Evolutionary conservation across 805 yeast genomes (phyloP).

Genomic region (Dipodascopsis uninucleata): DNA sequence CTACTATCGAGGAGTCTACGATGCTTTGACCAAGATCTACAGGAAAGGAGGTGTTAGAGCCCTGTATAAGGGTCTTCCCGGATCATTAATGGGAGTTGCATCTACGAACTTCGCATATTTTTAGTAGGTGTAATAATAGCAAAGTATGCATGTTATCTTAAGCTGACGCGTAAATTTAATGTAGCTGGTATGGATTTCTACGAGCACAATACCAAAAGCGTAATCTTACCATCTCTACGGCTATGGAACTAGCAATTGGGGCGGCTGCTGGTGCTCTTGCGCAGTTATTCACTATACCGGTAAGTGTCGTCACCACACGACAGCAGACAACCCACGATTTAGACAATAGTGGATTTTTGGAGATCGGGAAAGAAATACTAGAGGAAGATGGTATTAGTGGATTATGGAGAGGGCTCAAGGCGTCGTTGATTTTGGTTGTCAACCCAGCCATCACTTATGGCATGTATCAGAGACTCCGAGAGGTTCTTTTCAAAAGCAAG

Average conservation of each 20-base stretch:
- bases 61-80: slow-evolving; percentile 66
- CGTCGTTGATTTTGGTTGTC: slow-evolving; percentile 68
- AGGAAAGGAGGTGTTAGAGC: slow-evolving; percentile 58
- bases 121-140: slow-evolving; percentile 38
- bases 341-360: slow-evolving; percentile 34
- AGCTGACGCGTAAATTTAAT: not conserved
- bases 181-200: slow-evolving; percentile 68
- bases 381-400: slow-evolving; percentile 65
- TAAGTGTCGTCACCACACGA: slow-evolving; percentile 65
- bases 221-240: slow-evolving; percentile 47
- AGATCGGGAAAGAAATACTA: slow-evolving; percentile 50
- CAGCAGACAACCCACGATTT: slow-evolving; percentile 43
- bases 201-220: slow-evolving; percentile 51
- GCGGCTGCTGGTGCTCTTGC: slow-evolving; percentile 80
- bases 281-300: slow-evolving; percentile 77
- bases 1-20: slow-evolving; percentile 54
- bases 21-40: slow-evolving; percentile 59
- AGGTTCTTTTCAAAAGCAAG: slow-evolving; percentile 13
- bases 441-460: slow-evolving; percentile 89
- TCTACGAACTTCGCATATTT: slow-evolving; percentile 79
- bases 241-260: slow-evolving; percentile 68
- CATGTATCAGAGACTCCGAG: slow-evolving; percentile 64
- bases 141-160: not conserved
- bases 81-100: slow-evolving; percentile 66
- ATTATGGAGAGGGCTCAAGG: slow-evolving; percentile 81